Evolutionary conservation across 768 basidiomycete genomes (phyloP).

Genomic region (Tylopilus rubrobrunneus): DNA sequence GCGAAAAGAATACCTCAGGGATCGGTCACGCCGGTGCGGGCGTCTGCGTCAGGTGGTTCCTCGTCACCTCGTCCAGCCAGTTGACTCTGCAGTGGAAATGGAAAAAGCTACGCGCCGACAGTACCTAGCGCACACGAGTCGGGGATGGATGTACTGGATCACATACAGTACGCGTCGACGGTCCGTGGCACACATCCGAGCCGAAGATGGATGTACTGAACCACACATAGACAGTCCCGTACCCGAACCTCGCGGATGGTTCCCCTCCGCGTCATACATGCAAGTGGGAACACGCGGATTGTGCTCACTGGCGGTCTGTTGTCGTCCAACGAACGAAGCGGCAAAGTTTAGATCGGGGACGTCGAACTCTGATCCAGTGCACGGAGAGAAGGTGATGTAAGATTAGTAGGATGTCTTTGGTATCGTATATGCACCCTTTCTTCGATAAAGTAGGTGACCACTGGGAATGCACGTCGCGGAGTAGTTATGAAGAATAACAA

Average conservation of each 20-base stretch:
- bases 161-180: conserved; percentile 13
- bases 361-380: conserved; percentile 16
- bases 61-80: neutral
- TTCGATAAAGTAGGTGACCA: no score
- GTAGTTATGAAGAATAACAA: no score
- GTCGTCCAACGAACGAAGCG: conserved; percentile 38
- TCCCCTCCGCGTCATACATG: conserved; percentile 30
- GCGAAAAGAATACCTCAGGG: conserved; percentile 33
- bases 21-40: conserved; percentile 40
- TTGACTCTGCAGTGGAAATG: conserved; percentile 19
- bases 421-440: no score
- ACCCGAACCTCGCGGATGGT: conserved; percentile 43
- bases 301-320: conserved; percentile 40
- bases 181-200: neutral
- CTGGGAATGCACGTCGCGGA: no score
- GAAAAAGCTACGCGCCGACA: no score
- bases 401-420: no score
- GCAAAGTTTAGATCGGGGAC: conserved; percentile 40
- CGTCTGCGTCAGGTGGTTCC: conserved; percentile 36
- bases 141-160: no score
- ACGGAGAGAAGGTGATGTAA: no score
- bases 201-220: no score
- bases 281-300: conserved; percentile 23
- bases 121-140: no score
- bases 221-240: no score